Evolutionary conservation across 345 rosid species (phyloP).

Genomic region (Hypericum androsaemum): DNA sequence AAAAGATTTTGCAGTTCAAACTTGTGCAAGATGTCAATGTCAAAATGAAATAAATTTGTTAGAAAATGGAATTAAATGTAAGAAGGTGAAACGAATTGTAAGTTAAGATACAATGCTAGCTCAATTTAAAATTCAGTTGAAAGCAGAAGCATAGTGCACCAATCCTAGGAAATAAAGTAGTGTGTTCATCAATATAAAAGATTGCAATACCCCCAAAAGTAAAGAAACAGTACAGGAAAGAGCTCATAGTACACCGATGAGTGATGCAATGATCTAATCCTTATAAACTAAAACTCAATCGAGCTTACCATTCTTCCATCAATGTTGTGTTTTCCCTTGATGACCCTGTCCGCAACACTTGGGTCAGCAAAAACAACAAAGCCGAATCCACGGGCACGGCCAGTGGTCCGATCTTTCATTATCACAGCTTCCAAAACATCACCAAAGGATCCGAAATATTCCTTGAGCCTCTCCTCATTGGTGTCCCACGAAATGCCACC

Average conservation of each 20-base stretch:
- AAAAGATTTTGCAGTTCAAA: no score
- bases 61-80: no score
- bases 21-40: no score
- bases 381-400: conserved; percentile 98
- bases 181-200: no score
- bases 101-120: conserved; percentile 16
- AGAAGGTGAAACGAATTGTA: no score
- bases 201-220: no score
- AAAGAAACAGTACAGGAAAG: no score
- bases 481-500: conserved; percentile 99
- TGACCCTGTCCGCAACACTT: conserved; percentile 79
- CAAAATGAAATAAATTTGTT: no score
- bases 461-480: conserved; percentile 84
- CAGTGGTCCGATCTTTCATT: conserved; percentile 95
- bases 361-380: conserved; percentile 91
- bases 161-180: no score
- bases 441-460: conserved; percentile 75
- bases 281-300: conserved; percentile 9
- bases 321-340: conserved; percentile 70
- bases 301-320: conserved; percentile 84
- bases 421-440: conserved; percentile 95
- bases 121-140: conserved; percentile 25
- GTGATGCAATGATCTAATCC: neutral
- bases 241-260: neutral
- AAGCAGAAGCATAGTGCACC: conserved; percentile 9